Evolutionary conservation across 2,329 filamentous ascomycete genomes (phyloP).

Genomic region (Aspergillus fischeri): DNA sequence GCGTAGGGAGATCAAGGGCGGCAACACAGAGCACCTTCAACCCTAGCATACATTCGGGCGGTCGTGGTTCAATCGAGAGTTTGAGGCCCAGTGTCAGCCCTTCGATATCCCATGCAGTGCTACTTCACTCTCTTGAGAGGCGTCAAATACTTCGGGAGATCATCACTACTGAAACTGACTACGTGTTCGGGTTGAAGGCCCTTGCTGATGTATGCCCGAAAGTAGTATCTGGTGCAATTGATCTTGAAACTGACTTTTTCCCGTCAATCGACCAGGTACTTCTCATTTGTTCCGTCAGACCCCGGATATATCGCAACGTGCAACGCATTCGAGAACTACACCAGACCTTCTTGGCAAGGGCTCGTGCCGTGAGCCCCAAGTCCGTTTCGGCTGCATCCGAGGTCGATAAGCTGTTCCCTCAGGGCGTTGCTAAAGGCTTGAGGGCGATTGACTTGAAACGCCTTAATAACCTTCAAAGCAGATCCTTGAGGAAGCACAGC

Average conservation of each 20-base stretch:
- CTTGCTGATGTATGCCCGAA: constrained; percentile 67
- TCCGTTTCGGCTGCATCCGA: constrained; percentile 38
- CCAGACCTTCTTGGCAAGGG: constrained; percentile 70
- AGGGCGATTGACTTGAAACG: constrained; percentile 46
- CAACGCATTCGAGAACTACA: constrained; percentile 78
- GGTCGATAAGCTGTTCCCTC: constrained; percentile 17
- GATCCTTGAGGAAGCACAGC: constrained; percentile 26
- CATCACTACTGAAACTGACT: constrained; percentile 79
- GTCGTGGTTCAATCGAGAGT: constrained; percentile 60
- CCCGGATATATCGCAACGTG: constrained; percentile 74
- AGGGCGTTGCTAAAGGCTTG: constrained; percentile 43
- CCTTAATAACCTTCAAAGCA: constrained; percentile 24
- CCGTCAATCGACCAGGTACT: constrained; percentile 56
- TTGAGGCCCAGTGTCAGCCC: constrained; percentile 43
- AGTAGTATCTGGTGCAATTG: background rate
- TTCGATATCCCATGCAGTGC: constrained; percentile 63
- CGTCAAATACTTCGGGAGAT: constrained; percentile 80
- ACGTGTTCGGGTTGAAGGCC: constrained; percentile 81
- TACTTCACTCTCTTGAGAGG: constrained; percentile 68
- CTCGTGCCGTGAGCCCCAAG: constrained; percentile 67
- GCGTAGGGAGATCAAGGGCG: constrained; percentile 59
- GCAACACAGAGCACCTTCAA: constrained; percentile 57
- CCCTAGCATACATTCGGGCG: constrained; percentile 56
- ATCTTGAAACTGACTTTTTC: background rate
- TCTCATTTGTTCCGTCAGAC: constrained; percentile 66